A percentile compares a stretch with the other conserved stretches of the same genome.
Evolutionary conservation across 75 land plant genomes (phyloP).

Genomic region (Picea glauca): DNA sequence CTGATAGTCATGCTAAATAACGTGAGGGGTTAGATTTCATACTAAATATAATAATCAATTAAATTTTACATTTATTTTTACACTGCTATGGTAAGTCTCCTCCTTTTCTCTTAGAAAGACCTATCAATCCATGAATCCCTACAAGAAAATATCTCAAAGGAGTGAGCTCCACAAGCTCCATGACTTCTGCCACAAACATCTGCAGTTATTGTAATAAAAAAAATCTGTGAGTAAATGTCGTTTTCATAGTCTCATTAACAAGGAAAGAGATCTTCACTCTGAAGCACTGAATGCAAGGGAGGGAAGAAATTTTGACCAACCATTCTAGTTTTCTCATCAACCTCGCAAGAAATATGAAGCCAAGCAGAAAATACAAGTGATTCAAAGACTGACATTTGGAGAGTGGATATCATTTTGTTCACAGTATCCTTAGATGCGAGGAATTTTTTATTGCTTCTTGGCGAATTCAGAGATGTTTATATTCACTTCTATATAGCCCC

Average conservation of each 20-base stretch:
- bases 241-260: neutral
- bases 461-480: slow-evolving; percentile 66
- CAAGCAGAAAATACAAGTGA: slow-evolving; percentile 66
- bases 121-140: slow-evolving; percentile 18
- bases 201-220: too few species aligned
- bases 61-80: too few species aligned
- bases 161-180: slow-evolving; percentile 20
- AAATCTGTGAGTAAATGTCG: neutral
- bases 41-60: too few species aligned
- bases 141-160: slow-evolving; percentile 23
- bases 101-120: too few species aligned
- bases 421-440: slow-evolving; percentile 21
- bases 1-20: too few species aligned
- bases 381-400: slow-evolving; percentile 60
- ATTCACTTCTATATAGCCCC: slow-evolving; percentile 48
- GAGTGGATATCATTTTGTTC: too few species aligned
- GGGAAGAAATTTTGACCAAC: too few species aligned
- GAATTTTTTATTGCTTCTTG: slow-evolving; percentile 65
- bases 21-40: too few species aligned
- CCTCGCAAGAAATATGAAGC: slow-evolving; percentile 50
- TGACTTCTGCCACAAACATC: too few species aligned
- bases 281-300: too few species aligned
- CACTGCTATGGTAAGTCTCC: too few species aligned
- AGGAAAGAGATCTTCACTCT: too few species aligned
- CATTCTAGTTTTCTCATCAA: neutral